phyloP scores from a whole-genome alignment of 2,329 filamentous ascomycete genomes.

The Sphaerulina vaccinii region DNA sequence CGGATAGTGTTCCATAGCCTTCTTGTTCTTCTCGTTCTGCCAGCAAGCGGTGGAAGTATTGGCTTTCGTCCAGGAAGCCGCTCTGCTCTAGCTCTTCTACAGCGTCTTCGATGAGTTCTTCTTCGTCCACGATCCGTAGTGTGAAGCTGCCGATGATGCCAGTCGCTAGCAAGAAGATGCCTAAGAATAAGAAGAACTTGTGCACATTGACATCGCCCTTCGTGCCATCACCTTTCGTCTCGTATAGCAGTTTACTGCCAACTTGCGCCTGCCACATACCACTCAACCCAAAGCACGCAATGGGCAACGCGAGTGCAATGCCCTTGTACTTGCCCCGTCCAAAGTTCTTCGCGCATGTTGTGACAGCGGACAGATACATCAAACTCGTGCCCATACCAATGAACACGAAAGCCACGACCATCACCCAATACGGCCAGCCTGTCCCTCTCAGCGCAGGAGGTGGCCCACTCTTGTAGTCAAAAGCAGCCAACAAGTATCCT shows the following conservation, averaged over 20 bases:
- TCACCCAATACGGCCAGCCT: conserved; percentile 73
- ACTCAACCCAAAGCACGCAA: conserved; percentile 88
- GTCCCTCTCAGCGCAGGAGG: conserved; percentile 51
- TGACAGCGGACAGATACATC: conserved; percentile 89
- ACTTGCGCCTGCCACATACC: conserved; percentile 95
- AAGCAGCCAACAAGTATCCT: conserved; percentile 82
- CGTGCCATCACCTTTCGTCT: conserved; percentile 61
- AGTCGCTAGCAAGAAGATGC: conserved; percentile 65
- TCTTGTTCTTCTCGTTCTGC: conserved; percentile 39
- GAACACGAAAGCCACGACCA: conserved; percentile 80
- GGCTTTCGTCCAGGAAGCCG: conserved; percentile 73
- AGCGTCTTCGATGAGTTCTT: conserved; percentile 83
- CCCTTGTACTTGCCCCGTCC: conserved; percentile 84
- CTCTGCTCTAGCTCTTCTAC: conserved; percentile 89
- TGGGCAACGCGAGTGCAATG: conserved; percentile 82
- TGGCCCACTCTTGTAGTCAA: conserved; percentile 65
- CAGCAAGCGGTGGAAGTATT: conserved; percentile 62
- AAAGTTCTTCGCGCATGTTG: conserved; percentile 97
- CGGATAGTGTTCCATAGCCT: conserved; percentile 63
- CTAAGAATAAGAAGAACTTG: conserved; percentile 83
- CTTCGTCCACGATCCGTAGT: conserved; percentile 76
- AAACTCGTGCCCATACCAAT: conserved; percentile 81
- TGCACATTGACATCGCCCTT: conserved; percentile 69
- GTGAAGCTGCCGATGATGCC: conserved; percentile 73
- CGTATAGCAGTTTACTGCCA: conserved; percentile 73